phyloP scores from a whole-genome alignment of 2,329 filamentous ascomycete genomes.

The Stemphylium vesicarium region DNA sequence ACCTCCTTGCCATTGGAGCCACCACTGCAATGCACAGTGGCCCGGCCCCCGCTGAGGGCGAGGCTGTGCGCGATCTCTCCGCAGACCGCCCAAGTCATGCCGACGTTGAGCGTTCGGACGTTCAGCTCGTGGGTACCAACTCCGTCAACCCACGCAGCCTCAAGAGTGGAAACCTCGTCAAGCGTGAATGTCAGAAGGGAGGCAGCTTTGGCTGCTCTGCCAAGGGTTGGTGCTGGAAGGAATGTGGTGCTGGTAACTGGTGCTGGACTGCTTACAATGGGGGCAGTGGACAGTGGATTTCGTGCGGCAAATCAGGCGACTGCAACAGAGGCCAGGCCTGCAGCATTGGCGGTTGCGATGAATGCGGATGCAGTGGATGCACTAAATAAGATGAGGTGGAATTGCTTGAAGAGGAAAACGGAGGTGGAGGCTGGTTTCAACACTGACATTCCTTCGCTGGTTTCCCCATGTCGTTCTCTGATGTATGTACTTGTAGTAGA shows the following conservation, averaged over 20 bases:
- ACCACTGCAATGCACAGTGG: too few species aligned
- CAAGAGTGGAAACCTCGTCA: constrained; percentile 5
- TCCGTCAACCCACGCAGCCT: constrained; percentile 5
- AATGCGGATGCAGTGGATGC: constrained; percentile 9
- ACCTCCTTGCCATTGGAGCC: constrained; percentile 5
- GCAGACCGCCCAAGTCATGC: constrained; percentile 4
- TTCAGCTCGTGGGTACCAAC: background rate
- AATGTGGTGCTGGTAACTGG: constrained; percentile 8
- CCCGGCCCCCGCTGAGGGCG: constrained; percentile 1
- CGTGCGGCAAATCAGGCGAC: background rate
- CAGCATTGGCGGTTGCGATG: constrained; percentile 3
- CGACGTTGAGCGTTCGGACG: constrained; percentile 5
- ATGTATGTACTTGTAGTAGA: too few species aligned
- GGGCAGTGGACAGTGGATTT: constrained; percentile 9
- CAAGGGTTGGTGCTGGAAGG: constrained; percentile 10
- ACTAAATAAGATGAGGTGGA: constrained; percentile 2
- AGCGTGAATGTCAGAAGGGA: constrained; percentile 5
- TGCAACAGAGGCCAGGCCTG: constrained; percentile 5
- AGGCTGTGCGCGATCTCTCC: constrained; percentile 7
- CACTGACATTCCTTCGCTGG: too few species aligned
- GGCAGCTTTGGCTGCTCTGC: constrained; percentile 7
- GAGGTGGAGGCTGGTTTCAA: too few species aligned
- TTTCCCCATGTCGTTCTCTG: too few species aligned
- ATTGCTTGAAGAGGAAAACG: too few species aligned
- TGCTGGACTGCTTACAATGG: constrained; percentile 10